A percentile compares a stretch with the other conserved stretches of the same genome.
These are phyloP conservation scores for Xylaria venustula DNA, from an alignment of 495 filamentous ascomycete genomes.

Conservation along the genomic window DNA sequence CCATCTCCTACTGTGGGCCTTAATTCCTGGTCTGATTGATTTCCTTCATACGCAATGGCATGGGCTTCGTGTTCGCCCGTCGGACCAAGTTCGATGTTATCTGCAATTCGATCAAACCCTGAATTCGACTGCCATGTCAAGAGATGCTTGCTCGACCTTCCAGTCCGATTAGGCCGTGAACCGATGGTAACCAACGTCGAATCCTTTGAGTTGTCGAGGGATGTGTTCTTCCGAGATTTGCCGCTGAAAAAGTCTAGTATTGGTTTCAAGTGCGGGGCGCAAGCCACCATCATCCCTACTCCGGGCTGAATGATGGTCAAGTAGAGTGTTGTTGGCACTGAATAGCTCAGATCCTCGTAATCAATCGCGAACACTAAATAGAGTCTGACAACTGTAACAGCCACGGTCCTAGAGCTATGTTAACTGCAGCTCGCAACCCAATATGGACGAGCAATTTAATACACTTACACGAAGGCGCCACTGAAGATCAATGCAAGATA, in stretches of 20 bases:
- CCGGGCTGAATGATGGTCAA: slow-evolving; percentile 2
- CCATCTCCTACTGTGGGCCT: background rate
- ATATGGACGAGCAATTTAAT: too few relatives aligned
- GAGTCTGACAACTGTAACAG: slow-evolving; percentile 6
- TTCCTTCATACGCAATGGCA: background rate
- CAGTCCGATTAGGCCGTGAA: background rate
- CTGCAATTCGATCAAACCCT: background rate
- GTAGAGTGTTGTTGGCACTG: background rate
- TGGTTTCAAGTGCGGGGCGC: slow-evolving; percentile 3
- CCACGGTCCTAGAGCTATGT: background rate
- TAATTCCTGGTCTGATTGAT: background rate
- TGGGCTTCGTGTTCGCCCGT: background rate
- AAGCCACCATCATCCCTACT: slow-evolving; percentile 4
- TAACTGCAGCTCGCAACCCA: too few relatives aligned
- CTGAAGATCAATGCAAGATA: slow-evolving; percentile 3
- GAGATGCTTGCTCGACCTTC: background rate
- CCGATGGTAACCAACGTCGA: background rate
- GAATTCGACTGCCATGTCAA: background rate
- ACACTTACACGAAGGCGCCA: slow-evolving; percentile 9
- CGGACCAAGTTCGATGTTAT: background rate
- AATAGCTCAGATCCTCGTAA: slow-evolving; percentile 2
- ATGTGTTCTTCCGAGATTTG: too few relatives aligned
- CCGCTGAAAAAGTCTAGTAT: background rate
- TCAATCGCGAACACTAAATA: background rate
- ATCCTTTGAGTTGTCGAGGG: background rate